Evolutionary conservation across 768 basidiomycete genomes (phyloP).

Genomic region (Trametes cinnabarina): DNA sequence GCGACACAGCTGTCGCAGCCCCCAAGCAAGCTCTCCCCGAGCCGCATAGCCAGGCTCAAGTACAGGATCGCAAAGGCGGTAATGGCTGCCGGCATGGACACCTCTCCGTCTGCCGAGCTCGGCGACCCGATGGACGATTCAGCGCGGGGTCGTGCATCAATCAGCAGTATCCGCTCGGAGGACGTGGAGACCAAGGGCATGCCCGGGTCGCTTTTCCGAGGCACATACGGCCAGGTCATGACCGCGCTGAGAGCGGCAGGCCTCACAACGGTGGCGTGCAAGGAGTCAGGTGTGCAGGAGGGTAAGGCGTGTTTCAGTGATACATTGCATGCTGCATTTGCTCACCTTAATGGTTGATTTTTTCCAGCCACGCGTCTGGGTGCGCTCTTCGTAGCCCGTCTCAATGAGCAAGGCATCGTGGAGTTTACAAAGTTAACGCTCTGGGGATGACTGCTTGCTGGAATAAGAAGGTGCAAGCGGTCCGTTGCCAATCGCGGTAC

Average conservation of each 20-base stretch:
- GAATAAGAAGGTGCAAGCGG: conserved; percentile 1
- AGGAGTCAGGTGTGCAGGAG: conserved; percentile 29
- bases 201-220: conserved; percentile 38
- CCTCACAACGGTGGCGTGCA: conserved; percentile 34
- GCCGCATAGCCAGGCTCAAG: conserved; percentile 31
- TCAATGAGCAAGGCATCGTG: conserved; percentile 27
- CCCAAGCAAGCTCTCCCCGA: conserved; percentile 22
- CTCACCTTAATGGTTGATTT: not conserved
- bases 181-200: conserved; percentile 18
- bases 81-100: conserved; percentile 40
- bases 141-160: conserved; percentile 4
- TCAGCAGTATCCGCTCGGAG: conserved; percentile 20
- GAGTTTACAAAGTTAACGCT: conserved; percentile 41
- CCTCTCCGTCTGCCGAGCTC: conserved; percentile 26
- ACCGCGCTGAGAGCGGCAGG: conserved; percentile 39
- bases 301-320: conserved; percentile 25
- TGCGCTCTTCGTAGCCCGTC: conserved; percentile 39
- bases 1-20: conserved; percentile 20
- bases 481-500: no score
- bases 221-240: conserved; percentile 44
- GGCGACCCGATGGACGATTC: conserved; percentile 13
- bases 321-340: not conserved
- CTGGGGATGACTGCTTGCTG: conserved; percentile 34
- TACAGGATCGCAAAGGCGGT: conserved; percentile 38
- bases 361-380: conserved; percentile 39